A percentile compares a stretch with the other conserved stretches of the same genome.
phyloP scores from a whole-genome alignment of 1,284 basidiomycete genomes.

The Sanghuangporus weigelae region DNA sequence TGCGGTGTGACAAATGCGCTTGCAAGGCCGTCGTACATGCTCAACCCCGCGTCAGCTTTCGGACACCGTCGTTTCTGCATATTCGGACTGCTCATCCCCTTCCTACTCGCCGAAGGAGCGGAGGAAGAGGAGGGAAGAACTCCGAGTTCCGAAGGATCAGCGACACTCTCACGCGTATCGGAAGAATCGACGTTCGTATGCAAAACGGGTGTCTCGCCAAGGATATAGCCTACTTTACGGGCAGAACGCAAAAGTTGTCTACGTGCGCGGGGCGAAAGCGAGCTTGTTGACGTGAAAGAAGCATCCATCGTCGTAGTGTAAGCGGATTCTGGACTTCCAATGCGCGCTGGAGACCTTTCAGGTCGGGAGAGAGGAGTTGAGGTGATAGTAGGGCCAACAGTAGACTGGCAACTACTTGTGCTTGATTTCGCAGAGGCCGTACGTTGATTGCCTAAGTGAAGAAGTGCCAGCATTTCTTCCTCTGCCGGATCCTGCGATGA shows the following conservation, averaged over 20 bases:
- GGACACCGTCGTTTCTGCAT: not conserved
- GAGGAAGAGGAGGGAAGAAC: not conserved
- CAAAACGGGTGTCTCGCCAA: slow-evolving; percentile 32
- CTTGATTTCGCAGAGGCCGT: not conserved
- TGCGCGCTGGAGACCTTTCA: not conserved
- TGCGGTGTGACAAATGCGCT: not conserved
- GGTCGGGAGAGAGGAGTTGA: not conserved
- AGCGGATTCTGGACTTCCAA: not conserved
- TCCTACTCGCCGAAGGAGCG: not conserved
- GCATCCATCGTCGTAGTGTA: not conserved
- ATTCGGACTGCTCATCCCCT: not conserved
- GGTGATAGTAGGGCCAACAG: not conserved
- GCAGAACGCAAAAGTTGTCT: slow-evolving; percentile 37
- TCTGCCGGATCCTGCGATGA: not conserved
- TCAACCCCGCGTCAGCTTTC: not conserved
- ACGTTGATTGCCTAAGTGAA: not conserved
- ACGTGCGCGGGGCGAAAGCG: slow-evolving; percentile 32
- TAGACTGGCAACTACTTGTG: not conserved
- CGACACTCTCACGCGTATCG: not conserved
- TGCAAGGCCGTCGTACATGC: not conserved
- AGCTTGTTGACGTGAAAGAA: slow-evolving; percentile 28
- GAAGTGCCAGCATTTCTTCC: not conserved
- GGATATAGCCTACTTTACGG: slow-evolving; percentile 38
- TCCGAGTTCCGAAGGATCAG: not conserved
- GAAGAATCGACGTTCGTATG: slow-evolving; percentile 16